Base-by-base conservation (phyloP, 2,329 filamentous ascomycete genomes). In the Sporothrix pseudoabietina region DNA sequence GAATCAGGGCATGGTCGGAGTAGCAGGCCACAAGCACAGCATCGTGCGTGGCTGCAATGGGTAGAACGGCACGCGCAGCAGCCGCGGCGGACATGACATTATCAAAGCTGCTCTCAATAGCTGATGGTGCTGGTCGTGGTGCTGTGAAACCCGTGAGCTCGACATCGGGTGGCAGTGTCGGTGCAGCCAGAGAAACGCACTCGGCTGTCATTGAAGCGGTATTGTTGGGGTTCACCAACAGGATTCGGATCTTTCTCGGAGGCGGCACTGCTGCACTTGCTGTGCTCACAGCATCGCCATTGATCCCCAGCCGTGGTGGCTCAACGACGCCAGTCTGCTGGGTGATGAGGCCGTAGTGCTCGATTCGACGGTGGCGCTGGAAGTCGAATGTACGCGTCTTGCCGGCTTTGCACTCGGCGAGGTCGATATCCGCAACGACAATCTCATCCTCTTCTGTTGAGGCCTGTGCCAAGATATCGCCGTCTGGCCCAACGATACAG, bases 391-490 rank as follows among this genome's bases (percentile, higher is more conserved):
- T 76, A 55, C 75, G 76, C 57, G 61, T 32, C 61, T 75, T 75
- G 41, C 75, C 76, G 1, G 74, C 71, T 12, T 39, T 71, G 69
- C 75, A 77, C 32, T 41, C 63, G 70, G 71, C 75, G 22, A 77
- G 75, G 71, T 77, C 66, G 10, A 77, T 72, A 49, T 75, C 70
- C 41, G 75, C 75, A 0, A 74, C 70, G 61, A 77, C 75, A 4
- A 77, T n/a, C 80, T 87, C 86, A 76, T 88, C 86, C 14, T 76
- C 82, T 52, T 82, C 84, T 0, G 82, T 85, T 75, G 81, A 81
- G 8, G 84, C 83, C 78, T 87, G 84, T 0, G 84, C 85, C 16
- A 87, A 76, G 3, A 87, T 81, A 75, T 84, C 81, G 3, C 86
- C 86, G 70, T 86, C 82, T 0, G 85, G 75, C 0, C 71, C 71